These are phyloP conservation scores for Exophiala spinifera DNA, from an alignment of 2,329 filamentous ascomycete species.

Conservation along the genomic window DNA sequence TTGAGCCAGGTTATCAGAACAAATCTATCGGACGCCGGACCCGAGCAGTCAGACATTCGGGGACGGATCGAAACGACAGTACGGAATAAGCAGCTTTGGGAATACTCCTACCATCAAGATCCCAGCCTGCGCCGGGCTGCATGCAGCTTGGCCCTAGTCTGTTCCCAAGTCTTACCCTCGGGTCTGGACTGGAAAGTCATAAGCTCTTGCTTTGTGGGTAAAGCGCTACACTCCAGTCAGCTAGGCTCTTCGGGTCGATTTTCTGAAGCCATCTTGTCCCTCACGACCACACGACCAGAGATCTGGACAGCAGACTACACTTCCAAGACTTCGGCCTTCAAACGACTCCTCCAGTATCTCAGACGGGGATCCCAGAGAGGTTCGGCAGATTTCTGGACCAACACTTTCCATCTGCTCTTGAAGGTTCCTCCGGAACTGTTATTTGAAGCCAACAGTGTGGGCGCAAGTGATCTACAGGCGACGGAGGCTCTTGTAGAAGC, in stretches of 20 bases:
- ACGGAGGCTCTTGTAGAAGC: constrained; percentile 63
- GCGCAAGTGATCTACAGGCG: constrained; percentile 42
- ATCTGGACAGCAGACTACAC: constrained; percentile 70
- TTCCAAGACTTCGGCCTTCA: constrained; percentile 55
- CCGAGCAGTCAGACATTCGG: constrained; percentile 28
- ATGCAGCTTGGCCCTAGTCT: constrained; percentile 55
- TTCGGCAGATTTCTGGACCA: constrained; percentile 68
- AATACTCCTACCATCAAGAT: constrained; percentile 56
- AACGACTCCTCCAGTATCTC: constrained; percentile 67
- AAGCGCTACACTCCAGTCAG: constrained; percentile 71
- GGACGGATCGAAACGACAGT: constrained; percentile 49
- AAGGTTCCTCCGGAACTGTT: constrained; percentile 56
- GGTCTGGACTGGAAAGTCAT: constrained; percentile 62
- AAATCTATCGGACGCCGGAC: constrained; percentile 26
- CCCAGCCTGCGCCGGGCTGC: constrained; percentile 56
- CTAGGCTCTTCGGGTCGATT: constrained; percentile 70
- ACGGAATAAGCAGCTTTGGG: constrained; percentile 59
- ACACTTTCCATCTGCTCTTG: constrained; percentile 60
- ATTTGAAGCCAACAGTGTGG: constrained; percentile 39
- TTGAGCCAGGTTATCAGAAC: constrained; percentile 51
- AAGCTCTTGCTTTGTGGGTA: constrained; percentile 67
- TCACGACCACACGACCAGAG: constrained; percentile 64
- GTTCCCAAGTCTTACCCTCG: constrained; percentile 47
- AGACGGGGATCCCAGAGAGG: constrained; percentile 82
- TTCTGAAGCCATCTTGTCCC: constrained; percentile 60